Base-by-base conservation (phyloP, 768 basidiomycete species). In the Pulveroboletus ravenelii region DNA sequence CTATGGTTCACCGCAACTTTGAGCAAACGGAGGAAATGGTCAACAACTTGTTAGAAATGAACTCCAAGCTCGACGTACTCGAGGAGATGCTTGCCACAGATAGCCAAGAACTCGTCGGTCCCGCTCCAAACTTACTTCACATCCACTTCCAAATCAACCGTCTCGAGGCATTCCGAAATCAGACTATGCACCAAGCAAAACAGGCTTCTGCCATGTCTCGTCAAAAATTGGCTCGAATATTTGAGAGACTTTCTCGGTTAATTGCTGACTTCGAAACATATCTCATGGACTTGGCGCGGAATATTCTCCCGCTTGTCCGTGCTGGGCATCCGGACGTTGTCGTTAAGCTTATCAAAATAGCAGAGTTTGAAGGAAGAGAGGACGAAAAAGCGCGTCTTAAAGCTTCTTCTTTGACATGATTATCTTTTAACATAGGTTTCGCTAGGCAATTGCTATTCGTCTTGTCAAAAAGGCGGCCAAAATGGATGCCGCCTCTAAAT, bases 21-120 rank as follows among this genome's bases (percentile, higher is more conserved):
- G 83, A 92, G 55, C 89, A 89, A 48, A 96, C 93, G 1, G 90
- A 94, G 64, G 93, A 95, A 57, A 94, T 96, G 84, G 88, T 97
- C 56, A 84, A 85, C 58, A 95, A 94, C 62, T 78, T 98, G 37
- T 75, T 91, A n/a, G 87, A 89, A 45, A 96, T 98, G 90, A 85
- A 87, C 56, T 75, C 84, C 20, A 87, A 87, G 63, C 80, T 98
- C 14, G 84, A 88, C 57, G 70, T 80, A 53, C 74, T 98, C 40
- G 84, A 92, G 59, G 77, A 78, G 27, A 81, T 94, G 76, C 80
- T 99, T 31, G 79, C 78, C 29, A 71, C 74, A 2, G 93, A 94
- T 64, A 80, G 80, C 47, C 70, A 78, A 49, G 82, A 92, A 59
- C 85, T 91, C n/a, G 70, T 87, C 37, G 93, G 93, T 1, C 87